Percentiles rank a stretch among this genome's conserved stretches.
Conservation (phyloP, 352 stramenopile genomes). For the Halophytophthora batemanensis region DNA sequence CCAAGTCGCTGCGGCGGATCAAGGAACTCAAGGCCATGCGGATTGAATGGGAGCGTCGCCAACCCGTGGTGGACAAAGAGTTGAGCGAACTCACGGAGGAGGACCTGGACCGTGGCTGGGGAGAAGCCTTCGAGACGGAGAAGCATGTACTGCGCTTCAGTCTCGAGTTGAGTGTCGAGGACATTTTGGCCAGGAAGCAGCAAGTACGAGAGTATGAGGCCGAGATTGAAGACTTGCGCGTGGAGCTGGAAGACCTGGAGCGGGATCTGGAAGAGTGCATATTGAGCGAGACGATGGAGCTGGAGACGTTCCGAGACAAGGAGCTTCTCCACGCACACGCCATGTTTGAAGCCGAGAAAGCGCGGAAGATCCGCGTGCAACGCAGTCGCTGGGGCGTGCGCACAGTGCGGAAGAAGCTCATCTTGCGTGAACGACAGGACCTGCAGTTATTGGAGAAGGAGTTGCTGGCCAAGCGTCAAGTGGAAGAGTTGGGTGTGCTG, state of each 20-base stretch:
- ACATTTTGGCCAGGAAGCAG: constrained; percentile 58
- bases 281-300: constrained; percentile 56
- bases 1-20: constrained; percentile 62
- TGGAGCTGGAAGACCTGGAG: constrained; percentile 81
- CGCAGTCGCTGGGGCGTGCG: constrained; percentile 61
- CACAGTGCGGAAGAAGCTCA: constrained; percentile 54
- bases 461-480: constrained; percentile 35
- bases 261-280: constrained; percentile 70
- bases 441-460: constrained; percentile 28
- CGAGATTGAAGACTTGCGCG: constrained; percentile 64
- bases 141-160: constrained; percentile 68
- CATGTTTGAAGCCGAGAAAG: constrained; percentile 42
- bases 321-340: constrained; percentile 42
- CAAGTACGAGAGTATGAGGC: constrained; percentile 68
- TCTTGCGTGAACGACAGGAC: constrained; percentile 42
- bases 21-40: constrained; percentile 78
- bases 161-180: constrained; percentile 72
- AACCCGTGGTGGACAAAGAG: constrained; percentile 73
- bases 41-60: constrained; percentile 76
- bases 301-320: constrained; percentile 56
- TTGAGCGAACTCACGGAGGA: constrained; percentile 56
- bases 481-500: constrained; percentile 50
- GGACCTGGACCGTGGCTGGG: constrained; percentile 74
- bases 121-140: constrained; percentile 74
- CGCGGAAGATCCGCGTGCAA: constrained; percentile 41